Percentiles rank a stretch among this genome's conserved stretches.
Evolutionary conservation across 2,329 filamentous ascomycete species (phyloP).

Genomic region (Calonectria pteridis): DNA sequence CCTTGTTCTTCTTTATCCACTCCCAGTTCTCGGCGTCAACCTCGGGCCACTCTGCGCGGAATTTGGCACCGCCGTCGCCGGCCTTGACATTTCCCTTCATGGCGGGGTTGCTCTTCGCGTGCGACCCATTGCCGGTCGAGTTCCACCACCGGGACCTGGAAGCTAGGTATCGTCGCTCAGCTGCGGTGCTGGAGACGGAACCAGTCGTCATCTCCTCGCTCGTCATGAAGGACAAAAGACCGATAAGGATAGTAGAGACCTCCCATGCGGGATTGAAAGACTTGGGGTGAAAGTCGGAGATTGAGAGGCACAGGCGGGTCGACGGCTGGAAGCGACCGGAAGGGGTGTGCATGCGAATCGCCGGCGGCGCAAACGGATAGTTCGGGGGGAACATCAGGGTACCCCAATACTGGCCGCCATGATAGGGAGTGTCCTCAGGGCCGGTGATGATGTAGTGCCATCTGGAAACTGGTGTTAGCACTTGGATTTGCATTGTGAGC

Average conservation of each 20-base stretch:
- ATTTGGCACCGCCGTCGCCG: constrained; percentile 93
- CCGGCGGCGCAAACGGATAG: constrained; percentile 96
- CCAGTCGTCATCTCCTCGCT: constrained; percentile 99
- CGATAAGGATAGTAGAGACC: constrained; percentile 95
- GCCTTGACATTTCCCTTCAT: constrained; percentile 86
- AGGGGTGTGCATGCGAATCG: constrained; percentile 99
- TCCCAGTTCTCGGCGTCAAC: constrained; percentile 89
- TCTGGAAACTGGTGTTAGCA: constrained; percentile 55
- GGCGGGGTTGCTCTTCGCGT: constrained; percentile 64
- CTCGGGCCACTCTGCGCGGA: constrained; percentile 90
- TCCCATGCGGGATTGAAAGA: constrained; percentile 99
- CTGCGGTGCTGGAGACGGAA: constrained; percentile 80
- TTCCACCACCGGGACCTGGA: constrained; percentile 94
- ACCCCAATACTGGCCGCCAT: constrained; percentile 97
- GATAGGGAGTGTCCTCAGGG: constrained; percentile 92
- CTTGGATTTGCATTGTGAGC: not conserved
- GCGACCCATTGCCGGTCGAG: constrained; percentile 87
- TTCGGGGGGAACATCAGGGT: constrained; percentile 95
- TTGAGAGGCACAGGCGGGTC: constrained; percentile 91
- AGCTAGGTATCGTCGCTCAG: constrained; percentile 84
- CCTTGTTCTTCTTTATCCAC: constrained; percentile 87
- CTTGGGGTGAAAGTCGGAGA: constrained; percentile 97
- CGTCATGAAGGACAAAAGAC: constrained; percentile 97
- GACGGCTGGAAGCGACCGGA: constrained; percentile 95
- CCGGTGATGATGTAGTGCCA: constrained; percentile 98